Base-by-base conservation (phyloP, 768 basidiomycete genomes). In the Coprinellus aureogranulatus region DNA sequence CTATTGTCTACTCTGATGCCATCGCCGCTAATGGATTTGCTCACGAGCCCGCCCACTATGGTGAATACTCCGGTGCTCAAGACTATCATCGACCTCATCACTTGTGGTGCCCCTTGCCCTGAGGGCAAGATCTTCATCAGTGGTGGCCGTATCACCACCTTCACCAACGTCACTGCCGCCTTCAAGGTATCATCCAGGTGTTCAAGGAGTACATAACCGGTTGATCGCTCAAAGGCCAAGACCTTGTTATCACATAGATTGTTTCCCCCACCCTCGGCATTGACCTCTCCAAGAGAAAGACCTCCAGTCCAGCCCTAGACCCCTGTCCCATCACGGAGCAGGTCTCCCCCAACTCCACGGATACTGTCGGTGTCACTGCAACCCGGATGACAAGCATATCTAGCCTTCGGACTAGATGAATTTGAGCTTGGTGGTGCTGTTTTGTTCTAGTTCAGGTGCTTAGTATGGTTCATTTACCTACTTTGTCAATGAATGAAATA, bases 121-220 rank as follows among this genome's bases (percentile, higher is more conserved):
- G 79, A 97, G 50, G 97, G 97, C 80, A 99, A 99, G 78, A 86
- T 98, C 71, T 90, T 98, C 75, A 97, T 99, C 83, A 97, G 98
- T 63, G 97, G 96, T 75, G 97, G 97, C 76, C 95, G 97, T 78
- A 97, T 97, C 61, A 97, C 97, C 79, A 99, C 98, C 86, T 99
- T 99, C 79, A 98, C 95, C 71, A 98, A 99, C 72, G 95, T 98
- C 64, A 97, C 95, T 31, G 89, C 96, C 10, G 98, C 96, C 59
- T 99, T 99, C 90, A 98, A 98, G 82, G 96, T 61, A 99, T 98
- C 81, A 99, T 99, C 74, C 90, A 87, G 45, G 95, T 96, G 18
- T 82, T 99, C 63, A 89, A 96, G 80, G 90, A 94, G 74, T 94
- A 83, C 84, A 94, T 80, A 77, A 81, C 44, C 87, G 86, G 54